Evolutionary conservation across 495 filamentous ascomycete species (phyloP), one percentile per base, ranked within the genome.

Genomic region (Daldinia bambusicola): DNA sequence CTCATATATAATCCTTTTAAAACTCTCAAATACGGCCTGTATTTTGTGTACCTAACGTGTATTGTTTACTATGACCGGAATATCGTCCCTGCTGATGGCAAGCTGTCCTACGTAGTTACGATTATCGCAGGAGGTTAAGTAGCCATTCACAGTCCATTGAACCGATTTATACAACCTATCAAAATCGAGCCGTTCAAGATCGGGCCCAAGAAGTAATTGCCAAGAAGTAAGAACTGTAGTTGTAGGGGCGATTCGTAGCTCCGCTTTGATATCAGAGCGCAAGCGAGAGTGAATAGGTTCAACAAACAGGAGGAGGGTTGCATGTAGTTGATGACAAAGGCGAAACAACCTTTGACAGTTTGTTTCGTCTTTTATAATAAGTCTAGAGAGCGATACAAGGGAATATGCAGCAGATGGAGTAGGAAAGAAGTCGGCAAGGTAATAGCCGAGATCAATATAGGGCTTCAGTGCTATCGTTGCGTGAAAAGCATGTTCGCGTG

Each of bases 361-460:
- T 8, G 6, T 12, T 30, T 4, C 10, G 2, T 30, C 5, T 12
- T 13, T n/a, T 9, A 30, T 31, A 14, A 10, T 6, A 30, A 53
- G 22, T 26, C 26, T 3, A 26, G 26, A 26, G 26, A 1, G 1
- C 26, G 26, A 26, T 26, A 3, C 3, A 26, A 3, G 26, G 26
- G 26, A 26, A 9, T 30, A n/a, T 14, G 4, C 41, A 14, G 41
- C n/a, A 3, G 22, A 6, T 12, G 7, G 41, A 14, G 55, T 14
- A 41, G 55, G 55, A 18, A 59, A 41, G 38, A 41, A 59, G 26
- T 59, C 55, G 3, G n/a, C 36, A 41, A 43, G 50, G 30, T 13
- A 53, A 53, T 53, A 53, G 13, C 50, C 50, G 4, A 53, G 0
- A 30, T 53, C 20, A 12, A 14, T 30, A 3, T 8, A 53, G 13